Evolutionary conservation across 139 green algal species (phyloP), one percentile per base, ranked within the genome.

Genomic region (Coelastrella sp.): DNA sequence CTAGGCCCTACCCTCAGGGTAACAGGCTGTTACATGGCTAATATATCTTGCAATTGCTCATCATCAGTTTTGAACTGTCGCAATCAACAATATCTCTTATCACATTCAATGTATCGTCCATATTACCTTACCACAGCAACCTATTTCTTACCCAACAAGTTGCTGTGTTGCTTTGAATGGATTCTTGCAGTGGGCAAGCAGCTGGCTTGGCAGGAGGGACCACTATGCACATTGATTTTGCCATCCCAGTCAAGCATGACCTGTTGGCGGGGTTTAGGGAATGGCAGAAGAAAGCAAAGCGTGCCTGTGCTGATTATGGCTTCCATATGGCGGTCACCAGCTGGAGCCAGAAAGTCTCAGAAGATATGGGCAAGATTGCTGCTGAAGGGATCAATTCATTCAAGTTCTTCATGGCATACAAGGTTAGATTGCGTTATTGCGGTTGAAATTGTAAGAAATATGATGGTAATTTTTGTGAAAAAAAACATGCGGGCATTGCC

Each of bases 361-460:
- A 60, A 0, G 96, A 98, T 87, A 99, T 99, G 97, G 96, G 10
- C 0, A 57, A 80, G 22, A 90, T 99, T 15, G 93, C 95, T 12
- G 56, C 78, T 24, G n/a, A 93, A 59, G 98, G 98, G 20, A 94
- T 99, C 92, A 99, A 99, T 93, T 97, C 92, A 7, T 99, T 99
- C 94, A 99, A 99, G 90, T 99, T 99, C 91, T 99, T 99, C 94
- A 95, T 99, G 94, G 98, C 98, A 0, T 99, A 99, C 93, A 99
- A 99, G 93, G 95, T 94, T 72, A 25, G 70, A 20, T 12, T 27
- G 17, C 1, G 70, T 7, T 78, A 3, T 25, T 8, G 8, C 8
- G 22, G 70, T 19, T 78, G 7, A 25, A 7, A 17, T 78, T 49
- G 17, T 78, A 7, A 70, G 6, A 6, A 9, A 9, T 70, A 70